Evolutionary conservation across 164 flowering plant species (phyloP), one percentile per base, ranked within the genome.

Genomic region (Stephania cephalantha): DNA sequence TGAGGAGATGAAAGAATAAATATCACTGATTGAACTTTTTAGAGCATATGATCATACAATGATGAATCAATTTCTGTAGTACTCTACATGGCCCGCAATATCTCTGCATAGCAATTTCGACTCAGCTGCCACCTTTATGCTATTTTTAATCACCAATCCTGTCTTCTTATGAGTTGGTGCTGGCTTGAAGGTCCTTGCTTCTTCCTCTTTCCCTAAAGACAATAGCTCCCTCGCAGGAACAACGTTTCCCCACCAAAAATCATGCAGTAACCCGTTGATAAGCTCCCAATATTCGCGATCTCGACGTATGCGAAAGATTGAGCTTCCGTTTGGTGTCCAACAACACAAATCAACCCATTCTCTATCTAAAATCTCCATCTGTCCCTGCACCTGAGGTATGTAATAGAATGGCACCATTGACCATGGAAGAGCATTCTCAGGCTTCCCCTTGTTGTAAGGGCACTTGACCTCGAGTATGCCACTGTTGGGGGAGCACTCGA

Each of bases 321-420:
- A 83, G 84, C 98, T 94, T 52, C 95, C 99, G 69, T 89, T 92
- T 44, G 87, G 92, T 5, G 95, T 94, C 98, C 98, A 94, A 84
- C 99, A 96, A 78, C 92, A 94, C 77, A 94, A 74, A 80, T 96
- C 99, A 42, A 85, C 94, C 99, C 97, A 94, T 5, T 94, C 98
- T 76, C 95, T 79, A 78, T 86, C 86, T 91, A 96, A 87, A 48
- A 94, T 83, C 84, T 94, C 99, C 98, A 94, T 92, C 79, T 89
- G 97, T 55, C 99, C 99, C 82, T 96, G 98, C 74, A 94, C 90
- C 75, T 94, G 98, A 74, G 99, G 99, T 94, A 96, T 90, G 88
- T 92, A 94, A 78, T 96, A 92, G 83, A 86, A 94, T 2, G 98
- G 99, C 77, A 92, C 75, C 0, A 80, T 83, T 44, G 87, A 79